These are phyloP conservation scores for Fusarium domesticum DNA, from an alignment of 2,329 filamentous ascomycete genomes.

Conservation along the genomic window DNA sequence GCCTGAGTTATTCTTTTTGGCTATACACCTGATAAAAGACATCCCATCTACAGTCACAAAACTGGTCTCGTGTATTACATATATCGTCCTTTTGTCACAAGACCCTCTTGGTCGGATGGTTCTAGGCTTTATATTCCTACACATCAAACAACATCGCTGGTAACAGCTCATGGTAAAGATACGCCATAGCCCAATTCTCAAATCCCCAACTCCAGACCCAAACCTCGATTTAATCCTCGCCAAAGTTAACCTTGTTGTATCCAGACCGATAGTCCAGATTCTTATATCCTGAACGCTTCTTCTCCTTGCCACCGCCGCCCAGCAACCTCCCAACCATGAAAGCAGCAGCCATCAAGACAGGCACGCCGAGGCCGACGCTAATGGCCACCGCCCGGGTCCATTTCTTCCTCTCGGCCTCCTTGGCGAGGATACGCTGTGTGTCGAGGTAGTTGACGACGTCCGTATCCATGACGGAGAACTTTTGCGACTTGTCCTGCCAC, in stretches of 20 bases:
- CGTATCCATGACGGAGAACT: constrained; percentile 16
- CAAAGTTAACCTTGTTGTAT: constrained; percentile 12
- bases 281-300: constrained; percentile 14
- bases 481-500: constrained; percentile 14
- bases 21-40: too few species aligned
- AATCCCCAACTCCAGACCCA: background rate
- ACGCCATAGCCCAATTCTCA: background rate
- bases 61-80: too few species aligned
- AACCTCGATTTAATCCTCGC: constrained; percentile 6
- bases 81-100: too few species aligned
- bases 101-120: too few species aligned
- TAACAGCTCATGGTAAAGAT: background rate
- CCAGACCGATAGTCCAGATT: constrained; percentile 13
- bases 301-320: constrained; percentile 2
- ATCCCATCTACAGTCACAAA: too few species aligned
- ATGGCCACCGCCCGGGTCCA: constrained; percentile 13
- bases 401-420: background rate
- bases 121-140: too few species aligned
- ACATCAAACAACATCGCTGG: background rate
- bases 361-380: constrained; percentile 9
- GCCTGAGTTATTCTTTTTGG: too few species aligned
- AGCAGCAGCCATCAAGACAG: constrained; percentile 3
- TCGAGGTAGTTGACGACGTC: constrained; percentile 8
- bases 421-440: constrained; percentile 2
- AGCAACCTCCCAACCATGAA: constrained; percentile 6